Evolutionary conservation across 805 yeast genomes (phyloP).

Genomic region (Nakazawaea wickerhamii): DNA sequence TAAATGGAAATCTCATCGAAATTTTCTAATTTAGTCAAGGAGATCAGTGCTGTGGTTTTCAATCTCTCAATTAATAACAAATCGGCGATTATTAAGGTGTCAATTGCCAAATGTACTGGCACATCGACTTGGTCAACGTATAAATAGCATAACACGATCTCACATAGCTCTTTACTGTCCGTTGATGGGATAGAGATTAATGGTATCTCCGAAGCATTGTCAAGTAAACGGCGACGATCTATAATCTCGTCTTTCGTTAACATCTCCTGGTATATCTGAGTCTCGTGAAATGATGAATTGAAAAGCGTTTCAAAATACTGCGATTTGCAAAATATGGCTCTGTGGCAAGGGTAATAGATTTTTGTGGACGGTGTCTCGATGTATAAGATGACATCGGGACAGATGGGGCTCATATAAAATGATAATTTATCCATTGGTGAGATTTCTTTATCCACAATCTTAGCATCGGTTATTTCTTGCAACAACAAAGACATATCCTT

Average conservation of each 20-base stretch:
- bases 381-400: constrained; percentile 45
- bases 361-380: constrained; percentile 22
- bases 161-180: constrained; percentile 32
- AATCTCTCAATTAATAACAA: constrained; percentile 54
- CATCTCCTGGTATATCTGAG: constrained; percentile 13
- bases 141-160: constrained; percentile 46
- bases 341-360: constrained; percentile 56
- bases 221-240: constrained; percentile 16
- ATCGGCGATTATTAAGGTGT: constrained; percentile 55
- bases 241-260: constrained; percentile 19
- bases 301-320: constrained; percentile 65
- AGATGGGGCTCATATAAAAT: constrained; percentile 21
- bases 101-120: constrained; percentile 46
- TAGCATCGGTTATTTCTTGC: constrained; percentile 20
- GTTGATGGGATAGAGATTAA: constrained; percentile 18
- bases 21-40: constrained; percentile 28
- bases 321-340: constrained; percentile 53
- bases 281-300: constrained; percentile 41
- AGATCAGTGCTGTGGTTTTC: constrained; percentile 57
- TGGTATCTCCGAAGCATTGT: constrained; percentile 17
- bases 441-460: constrained; percentile 15
- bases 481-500: constrained; percentile 29
- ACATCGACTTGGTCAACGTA: constrained; percentile 55
- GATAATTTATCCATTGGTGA: constrained; percentile 19
- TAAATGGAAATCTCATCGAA: constrained; percentile 34